A percentile compares a stretch with the other conserved stretches of the same genome.
These are phyloP conservation scores for Fusarium sp. DNA, from an alignment of 2,329 filamentous ascomycete species.

Conservation along the genomic window DNA sequence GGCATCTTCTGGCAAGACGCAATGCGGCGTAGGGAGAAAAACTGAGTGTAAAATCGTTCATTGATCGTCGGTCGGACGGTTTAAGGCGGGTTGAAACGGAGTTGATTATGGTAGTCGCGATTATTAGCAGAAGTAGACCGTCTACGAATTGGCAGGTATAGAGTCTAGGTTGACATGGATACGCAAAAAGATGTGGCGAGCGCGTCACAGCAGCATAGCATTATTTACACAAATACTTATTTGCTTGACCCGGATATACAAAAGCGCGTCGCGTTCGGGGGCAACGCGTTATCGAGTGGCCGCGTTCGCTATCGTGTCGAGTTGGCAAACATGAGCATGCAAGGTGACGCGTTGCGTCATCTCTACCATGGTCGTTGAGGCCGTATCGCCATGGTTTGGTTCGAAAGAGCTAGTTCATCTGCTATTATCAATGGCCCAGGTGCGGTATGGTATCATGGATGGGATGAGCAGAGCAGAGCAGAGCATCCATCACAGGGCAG, in stretches of 20 bases:
- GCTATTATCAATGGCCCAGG: not conserved
- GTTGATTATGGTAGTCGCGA: not conserved
- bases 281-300: not conserved
- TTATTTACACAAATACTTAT: not conserved
- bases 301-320: not conserved
- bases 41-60: not conserved
- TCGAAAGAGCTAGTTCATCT: not conserved
- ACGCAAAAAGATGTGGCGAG: not conserved
- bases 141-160: not conserved
- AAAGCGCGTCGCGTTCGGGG: not conserved
- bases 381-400: not conserved
- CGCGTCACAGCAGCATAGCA: not conserved
- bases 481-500: not conserved
- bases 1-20: not conserved
- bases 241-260: not conserved
- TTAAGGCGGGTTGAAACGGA: not conserved
- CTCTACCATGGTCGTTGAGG: not conserved
- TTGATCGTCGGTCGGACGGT: not conserved
- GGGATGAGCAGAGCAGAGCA: not conserved
- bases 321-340: not conserved
- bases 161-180: not conserved
- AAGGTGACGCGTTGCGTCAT: not conserved
- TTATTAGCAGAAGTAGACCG: not conserved
- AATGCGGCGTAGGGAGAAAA: not conserved
- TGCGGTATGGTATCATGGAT: not conserved